Conservation (phyloP, 1,284 basidiomycete genomes). For the Fomes fomentarius region DNA sequence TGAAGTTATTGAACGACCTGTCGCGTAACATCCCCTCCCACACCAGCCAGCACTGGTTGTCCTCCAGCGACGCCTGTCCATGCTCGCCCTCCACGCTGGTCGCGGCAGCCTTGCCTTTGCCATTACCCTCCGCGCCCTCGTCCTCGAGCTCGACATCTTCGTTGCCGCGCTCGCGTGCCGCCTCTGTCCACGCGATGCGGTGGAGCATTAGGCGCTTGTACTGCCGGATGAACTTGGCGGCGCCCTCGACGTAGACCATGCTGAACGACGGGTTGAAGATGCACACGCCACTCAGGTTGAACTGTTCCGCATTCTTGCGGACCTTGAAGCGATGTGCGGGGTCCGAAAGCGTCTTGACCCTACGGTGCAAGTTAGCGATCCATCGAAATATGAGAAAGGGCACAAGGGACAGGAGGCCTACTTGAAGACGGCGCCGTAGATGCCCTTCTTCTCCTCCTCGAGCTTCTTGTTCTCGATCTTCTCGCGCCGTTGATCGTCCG, state of each 20-base stretch:
- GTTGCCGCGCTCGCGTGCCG: conserved; percentile 76
- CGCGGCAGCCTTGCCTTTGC: conserved; percentile 38
- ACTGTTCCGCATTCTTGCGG: conserved; percentile 92
- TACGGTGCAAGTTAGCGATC: conserved; percentile 32
- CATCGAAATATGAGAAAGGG: neutral
- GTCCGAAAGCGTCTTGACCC: conserved; percentile 89
- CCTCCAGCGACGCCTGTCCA: conserved; percentile 61
- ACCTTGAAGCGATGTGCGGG: conserved; percentile 96
- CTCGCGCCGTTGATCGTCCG: conserved; percentile 85
- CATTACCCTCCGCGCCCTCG: conserved; percentile 42
- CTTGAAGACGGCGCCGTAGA: conserved; percentile 91
- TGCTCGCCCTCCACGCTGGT: conserved; percentile 32
- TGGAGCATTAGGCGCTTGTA: conserved; percentile 89
- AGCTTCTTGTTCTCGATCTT: conserved; percentile 85
- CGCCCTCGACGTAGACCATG: conserved; percentile 94
- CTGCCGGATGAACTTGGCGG: conserved; percentile 81
- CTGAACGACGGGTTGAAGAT: conserved; percentile 90
- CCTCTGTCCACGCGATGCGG: conserved; percentile 95
- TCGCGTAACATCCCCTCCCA: conserved; percentile 94
- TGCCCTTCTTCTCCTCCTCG: conserved; percentile 88
- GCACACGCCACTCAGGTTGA: conserved; percentile 85
- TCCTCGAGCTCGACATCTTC: conserved; percentile 69
- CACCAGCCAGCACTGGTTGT: conserved; percentile 89
- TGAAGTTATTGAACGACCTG: conserved; percentile 80
- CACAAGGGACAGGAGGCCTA: conserved; percentile 38